Base-by-base conservation (phyloP, 116 monocot genomes). In the Thalassia testudinum region DNA sequence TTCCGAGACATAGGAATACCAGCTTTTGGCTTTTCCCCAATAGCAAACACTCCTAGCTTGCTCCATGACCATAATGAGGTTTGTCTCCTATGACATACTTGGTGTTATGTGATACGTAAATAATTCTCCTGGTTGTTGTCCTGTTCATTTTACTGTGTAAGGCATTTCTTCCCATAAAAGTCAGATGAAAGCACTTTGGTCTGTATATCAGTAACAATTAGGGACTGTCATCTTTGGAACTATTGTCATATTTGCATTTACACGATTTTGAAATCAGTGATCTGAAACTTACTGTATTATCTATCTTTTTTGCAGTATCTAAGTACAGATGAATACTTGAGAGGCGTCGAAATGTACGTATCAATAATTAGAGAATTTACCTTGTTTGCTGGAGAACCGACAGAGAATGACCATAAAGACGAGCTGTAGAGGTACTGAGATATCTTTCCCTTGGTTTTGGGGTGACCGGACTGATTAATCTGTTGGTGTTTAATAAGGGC, bases 51-150 rank as follows among this genome's bases (percentile, higher is more conserved):
- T 19, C 95, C 95, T 40, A 68, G 81, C 42, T 59, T 88, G 28
- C 81, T 97, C 26, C 95, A 97, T 74, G 79, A 82, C 58, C 95
- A 97, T 65, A 85, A 97, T 62, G 95, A 97, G 95, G 95, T 97
- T 24, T 20, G 56, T 59, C 12, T 43, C 61, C 7, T 40, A n/a
- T n/a, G n/a, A n/a, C n/a, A n/a, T n/a, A n/a, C 22, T 30, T 34
- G 23, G 49, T 49, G 49, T 23, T 7, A 7, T 49, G 12, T 12
- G 22, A 3, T 19, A 1, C 18, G 20, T n/a, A n/a, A n/a, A 12
- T 21, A 20, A 1, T 22, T 2, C 21, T 49, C 24, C 12, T 6
- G 7, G 21, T 5, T 49, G 1, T 49, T 12, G 3, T 21, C 12
- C 12, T 2, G 24, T 49, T 49, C 6, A 7, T 49, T 49, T 0